Percentiles rank a stretch among this genome's conserved stretches.
These are phyloP conservation scores for Schwanniomyces vanrijiae DNA, from an alignment of 805 yeast genomes.

Conservation along the genomic window DNA sequence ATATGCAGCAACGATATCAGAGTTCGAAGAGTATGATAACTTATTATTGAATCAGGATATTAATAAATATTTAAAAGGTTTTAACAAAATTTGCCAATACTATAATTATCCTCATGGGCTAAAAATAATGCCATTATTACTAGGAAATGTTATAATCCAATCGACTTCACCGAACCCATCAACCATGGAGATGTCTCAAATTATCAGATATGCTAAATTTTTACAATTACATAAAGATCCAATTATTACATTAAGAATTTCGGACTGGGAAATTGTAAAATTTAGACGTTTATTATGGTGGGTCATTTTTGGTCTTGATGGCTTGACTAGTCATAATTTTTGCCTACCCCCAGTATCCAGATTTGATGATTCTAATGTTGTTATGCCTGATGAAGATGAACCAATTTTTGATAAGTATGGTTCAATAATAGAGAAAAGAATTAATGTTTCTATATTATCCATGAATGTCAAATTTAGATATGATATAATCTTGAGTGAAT, in stretches of 20 bases:
- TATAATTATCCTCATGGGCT: constrained; percentile 51
- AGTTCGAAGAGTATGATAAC: constrained; percentile 57
- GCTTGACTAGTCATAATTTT: constrained; percentile 54
- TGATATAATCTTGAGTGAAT: constrained; percentile 51
- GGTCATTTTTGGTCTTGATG: constrained; percentile 62
- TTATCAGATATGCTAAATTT: constrained; percentile 56
- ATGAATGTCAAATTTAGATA: constrained; percentile 55
- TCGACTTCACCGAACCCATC: constrained; percentile 58
- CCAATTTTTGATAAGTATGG: constrained; percentile 27
- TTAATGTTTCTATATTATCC: constrained; percentile 48
- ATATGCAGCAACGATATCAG: constrained; percentile 59
- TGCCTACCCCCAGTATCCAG: constrained; percentile 55
- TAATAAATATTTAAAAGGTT: constrained; percentile 48
- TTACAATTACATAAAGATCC: constrained; percentile 63
- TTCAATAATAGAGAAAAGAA: constrained; percentile 29
- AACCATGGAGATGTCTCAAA: constrained; percentile 53
- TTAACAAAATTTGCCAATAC: constrained; percentile 49
- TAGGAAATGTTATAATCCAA: constrained; percentile 50
- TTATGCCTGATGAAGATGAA: constrained; percentile 51
- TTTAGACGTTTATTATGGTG: constrained; percentile 64
- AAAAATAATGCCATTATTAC: constrained; percentile 40
- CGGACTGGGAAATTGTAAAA: constrained; percentile 49
- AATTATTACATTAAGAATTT: constrained; percentile 47
- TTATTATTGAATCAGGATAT: constrained; percentile 47
- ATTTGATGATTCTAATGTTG: constrained; percentile 54